Base-by-base conservation (phyloP, 2,329 filamentous ascomycete species). In the Sclerotinia nivalis region DNA sequence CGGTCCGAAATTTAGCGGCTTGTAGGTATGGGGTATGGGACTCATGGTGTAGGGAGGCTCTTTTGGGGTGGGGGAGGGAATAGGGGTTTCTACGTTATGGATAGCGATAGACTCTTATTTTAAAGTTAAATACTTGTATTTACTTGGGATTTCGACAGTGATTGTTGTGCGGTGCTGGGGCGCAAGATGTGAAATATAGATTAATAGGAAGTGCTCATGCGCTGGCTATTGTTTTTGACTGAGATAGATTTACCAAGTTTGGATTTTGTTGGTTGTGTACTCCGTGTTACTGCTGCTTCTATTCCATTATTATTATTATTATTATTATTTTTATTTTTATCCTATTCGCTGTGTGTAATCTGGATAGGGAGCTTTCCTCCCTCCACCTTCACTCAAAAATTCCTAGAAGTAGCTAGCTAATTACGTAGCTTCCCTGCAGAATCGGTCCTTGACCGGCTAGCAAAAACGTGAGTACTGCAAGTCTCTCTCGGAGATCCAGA, bases 11-110 rank as follows among this genome's bases (percentile, higher is more conserved):
- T 40, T 40, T n/a, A 50, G 15, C 47, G n/a, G 61, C 12, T 37
- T 64, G 47, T 64, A 28, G 47, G 61, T 64, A 40, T 40, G 61
- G 61, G 60, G 47, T 50, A 52, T 52, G 13, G 61, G 47, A 40
- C 61, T 50, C 61, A 52, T 64, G 61, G 47, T 64, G 31, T n/a
- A 52, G 47, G 47, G n/a, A 22, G 61, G 31, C 31, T 64, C 13
- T 52, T 40, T 62, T 50, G 60, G 60, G 22, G 25, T 50, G 60
- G 43, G 28, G 31, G 45, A 6, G 60, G 61, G 61, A 40, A 7
- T 12, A n/a, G 34, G 31, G 45, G 47, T 25, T 28, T 8, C 47
- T 50, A 28, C 6, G 47, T 64, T 50, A 64, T 64, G 61, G 61
- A 52, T 64, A 37, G 31, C 37, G 55, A 56, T 58, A 64, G 25